Base-by-base conservation (phyloP, 2,329 filamentous ascomycete genomes). In the Trichoderma brevicompactum region DNA sequence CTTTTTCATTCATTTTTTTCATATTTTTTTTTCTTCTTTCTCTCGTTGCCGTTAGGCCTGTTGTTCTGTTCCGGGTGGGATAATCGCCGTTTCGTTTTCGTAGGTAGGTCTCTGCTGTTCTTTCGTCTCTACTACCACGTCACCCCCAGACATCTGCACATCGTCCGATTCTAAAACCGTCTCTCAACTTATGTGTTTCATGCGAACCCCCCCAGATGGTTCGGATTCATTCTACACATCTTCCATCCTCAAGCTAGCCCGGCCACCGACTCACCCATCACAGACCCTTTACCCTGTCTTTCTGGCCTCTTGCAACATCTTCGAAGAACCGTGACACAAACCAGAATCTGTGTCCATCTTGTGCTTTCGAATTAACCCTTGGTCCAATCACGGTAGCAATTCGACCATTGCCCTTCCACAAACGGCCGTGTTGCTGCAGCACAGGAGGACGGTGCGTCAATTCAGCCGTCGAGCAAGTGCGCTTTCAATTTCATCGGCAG, bases 351-450 rank as follows among this genome's bases (percentile, higher is more conserved):
- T 61, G 44, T 13, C 56, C 34, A 32, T 52, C 19, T 52, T 52
- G 58, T 38, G 7, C 28, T n/a, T 34, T 36, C 17, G 43, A 58
- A 7, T 17, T 7, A 7, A 48, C 28, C 3, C 43, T 12, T 59
- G 63, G 65, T 64, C 70, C 46, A 60, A 66, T 69, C 66, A 62
- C 66, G 55, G 62, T 49, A 62, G 54, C 66, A 63, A 65, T 59
- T 17, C 38, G 17, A 8, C 15, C 52, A 10, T 46, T n/a, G 19
- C 15, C 12, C n/a, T 38, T 7, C 55, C 10, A 36, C 41, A 36
- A 28, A 2, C 43, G 19, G 3, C 23, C 40, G 43, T 28, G 44
- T 49, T 28, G 40, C 28, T 38, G 56, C 50, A 54, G 34, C 56
- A 60, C 56, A 44, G 44, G 43, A 60, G 56, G 56, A 48, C 28